Conservation (phyloP, 371 early-diverging fungal genomes). For the Mucor velutinosus region DNA sequence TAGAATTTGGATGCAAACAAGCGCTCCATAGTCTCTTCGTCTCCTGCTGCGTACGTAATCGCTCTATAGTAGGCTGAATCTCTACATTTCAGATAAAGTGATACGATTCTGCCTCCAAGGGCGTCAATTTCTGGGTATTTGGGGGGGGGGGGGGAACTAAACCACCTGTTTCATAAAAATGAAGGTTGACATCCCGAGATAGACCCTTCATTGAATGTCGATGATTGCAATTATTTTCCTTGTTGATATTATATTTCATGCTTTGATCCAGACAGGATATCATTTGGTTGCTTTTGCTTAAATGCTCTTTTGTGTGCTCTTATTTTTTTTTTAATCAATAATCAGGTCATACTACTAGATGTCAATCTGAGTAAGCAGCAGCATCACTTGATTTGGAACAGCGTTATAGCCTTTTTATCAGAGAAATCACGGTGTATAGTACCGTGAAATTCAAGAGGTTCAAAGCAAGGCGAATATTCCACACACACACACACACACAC, state of each 20-base stretch:
- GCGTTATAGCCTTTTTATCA: neutral
- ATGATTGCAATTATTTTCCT: neutral
- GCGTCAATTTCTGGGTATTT: conserved; percentile 1
- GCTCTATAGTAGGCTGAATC: no score
- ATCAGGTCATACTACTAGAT: no score
- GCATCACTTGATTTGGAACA: neutral
- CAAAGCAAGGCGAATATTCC: neutral
- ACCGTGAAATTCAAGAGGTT: neutral
- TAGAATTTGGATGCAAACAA: neutral
- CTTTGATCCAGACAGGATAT: neutral
- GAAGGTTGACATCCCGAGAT: neutral
- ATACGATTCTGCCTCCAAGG: neutral
- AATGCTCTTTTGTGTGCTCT: neutral
- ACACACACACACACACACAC: neutral
- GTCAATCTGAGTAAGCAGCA: neutral
- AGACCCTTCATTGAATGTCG: neutral
- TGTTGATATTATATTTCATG: neutral
- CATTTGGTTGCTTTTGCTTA: neutral
- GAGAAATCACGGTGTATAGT: neutral
- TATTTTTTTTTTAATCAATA: no score
- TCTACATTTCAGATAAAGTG: neutral
- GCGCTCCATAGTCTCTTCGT: neutral
- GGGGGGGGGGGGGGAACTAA: neutral
- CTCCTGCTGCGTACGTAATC: neutral
- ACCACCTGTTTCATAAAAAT: neutral